These are phyloP conservation scores for Boechera divaricarpa DNA, from an alignment of 345 rosid genomes.

Conservation along the genomic window DNA sequence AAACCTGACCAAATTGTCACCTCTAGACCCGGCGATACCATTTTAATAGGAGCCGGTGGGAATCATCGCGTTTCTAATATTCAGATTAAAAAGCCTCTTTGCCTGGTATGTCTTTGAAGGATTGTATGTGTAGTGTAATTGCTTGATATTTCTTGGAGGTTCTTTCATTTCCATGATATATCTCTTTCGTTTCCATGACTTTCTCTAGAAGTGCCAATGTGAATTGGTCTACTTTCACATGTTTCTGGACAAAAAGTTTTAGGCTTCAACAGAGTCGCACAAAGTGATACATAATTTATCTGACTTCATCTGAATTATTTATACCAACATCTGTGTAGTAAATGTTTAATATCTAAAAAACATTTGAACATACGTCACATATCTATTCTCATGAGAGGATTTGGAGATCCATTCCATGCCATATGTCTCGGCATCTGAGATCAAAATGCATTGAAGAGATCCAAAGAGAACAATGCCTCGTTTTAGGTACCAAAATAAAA, in stretches of 20 bases:
- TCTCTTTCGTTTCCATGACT: background rate
- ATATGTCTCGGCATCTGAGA: conserved; percentile 6
- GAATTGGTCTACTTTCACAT: background rate
- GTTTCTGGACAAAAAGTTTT: background rate
- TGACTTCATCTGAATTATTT: background rate
- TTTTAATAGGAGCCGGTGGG: conserved; percentile 87
- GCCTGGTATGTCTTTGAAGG: conserved; percentile 71
- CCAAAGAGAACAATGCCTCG: background rate
- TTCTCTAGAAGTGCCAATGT: conserved; percentile 12
- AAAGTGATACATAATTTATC: background rate
- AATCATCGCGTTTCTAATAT: conserved; percentile 75
- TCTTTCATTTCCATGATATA: conserved; percentile 19
- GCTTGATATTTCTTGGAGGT: conserved; percentile 1
- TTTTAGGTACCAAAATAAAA: conserved; percentile 7
- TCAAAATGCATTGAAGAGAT: conserved; percentile 1
- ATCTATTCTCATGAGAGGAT: conserved; percentile 20
- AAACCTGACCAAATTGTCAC: conserved; percentile 40
- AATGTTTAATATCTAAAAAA: background rate
- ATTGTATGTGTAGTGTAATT: conserved; percentile 7
- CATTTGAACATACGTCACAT: conserved; percentile 15
- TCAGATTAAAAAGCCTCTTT: conserved; percentile 86
- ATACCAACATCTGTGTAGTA: conserved; percentile 2
- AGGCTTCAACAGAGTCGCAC: background rate
- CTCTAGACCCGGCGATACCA: conserved; percentile 91
- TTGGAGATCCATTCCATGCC: conserved; percentile 18